Evolutionary conservation across 2,329 filamentous ascomycete species (phyloP), one percentile per base, ranked within the genome.

Genomic region (Escovopsis sp.): DNA sequence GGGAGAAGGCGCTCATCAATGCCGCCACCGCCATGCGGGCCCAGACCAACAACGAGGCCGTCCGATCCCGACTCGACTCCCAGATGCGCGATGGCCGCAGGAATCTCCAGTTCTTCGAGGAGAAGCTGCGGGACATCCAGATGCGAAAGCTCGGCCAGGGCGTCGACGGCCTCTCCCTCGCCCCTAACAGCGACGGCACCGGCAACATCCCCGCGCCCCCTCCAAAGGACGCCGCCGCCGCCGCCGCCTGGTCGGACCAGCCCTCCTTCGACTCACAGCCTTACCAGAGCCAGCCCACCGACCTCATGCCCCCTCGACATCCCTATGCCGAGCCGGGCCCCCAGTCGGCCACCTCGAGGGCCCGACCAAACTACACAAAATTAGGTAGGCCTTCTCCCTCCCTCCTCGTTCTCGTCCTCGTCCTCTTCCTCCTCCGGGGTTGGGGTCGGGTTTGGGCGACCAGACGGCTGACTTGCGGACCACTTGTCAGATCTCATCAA

Each of bases 61-160:
- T 96, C 50, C 82, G 87, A 58, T 88, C 88, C 54, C 79, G 86
- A 57, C 79, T 94, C 61, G 89, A 96, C 59, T 83, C 81, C 49
- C 87, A 95, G 66, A 93, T 98, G 65, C 84, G 88, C 59, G 89
- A 96, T 65, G 86, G 85, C 51, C 80, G 85, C 52, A 77, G 87
- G 55, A 96, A 96, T 62, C 85, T 98, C 55, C 80, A 88, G 61
- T 98, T 96, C 66, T 82, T 98, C 51, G 87, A 96, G 68, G 84
- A 91, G 62, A 86, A 85, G 63, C 79, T 96, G 62, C 75, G 79
- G 53, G 87, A 95, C 63, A 70, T 96, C 51, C 82, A 93, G 67
- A 71, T 91, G 68, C 84, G 88, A 56, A 79, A 77, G 53, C 72
- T 85, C 55, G 76, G 77, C 49, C 71, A 76, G 43, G 77, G 75